A percentile compares a stretch with the other conserved stretches of the same genome.
phyloP scores from a whole-genome alignment of 2,329 filamentous ascomycete genomes.

The Nemania serpens region DNA sequence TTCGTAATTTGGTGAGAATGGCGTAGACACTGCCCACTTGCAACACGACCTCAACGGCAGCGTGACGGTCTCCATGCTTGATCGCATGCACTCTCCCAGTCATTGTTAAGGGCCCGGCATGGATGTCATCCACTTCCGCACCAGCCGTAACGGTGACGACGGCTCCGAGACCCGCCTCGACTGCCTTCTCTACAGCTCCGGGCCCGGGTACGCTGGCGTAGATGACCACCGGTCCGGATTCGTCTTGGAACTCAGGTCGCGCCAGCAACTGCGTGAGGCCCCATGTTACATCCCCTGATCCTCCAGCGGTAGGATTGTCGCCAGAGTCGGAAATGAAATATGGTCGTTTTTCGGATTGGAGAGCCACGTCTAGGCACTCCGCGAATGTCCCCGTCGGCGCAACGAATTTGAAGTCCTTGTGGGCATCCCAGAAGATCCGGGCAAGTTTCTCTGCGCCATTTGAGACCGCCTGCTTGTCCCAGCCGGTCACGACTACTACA shows the following conservation, averaged over 20 bases:
- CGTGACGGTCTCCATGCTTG: constrained; percentile 55
- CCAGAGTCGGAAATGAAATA: constrained; percentile 62
- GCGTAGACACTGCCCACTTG: constrained; percentile 55
- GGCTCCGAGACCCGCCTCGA: constrained; percentile 51
- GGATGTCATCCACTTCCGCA: constrained; percentile 53
- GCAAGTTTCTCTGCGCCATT: constrained; percentile 52
- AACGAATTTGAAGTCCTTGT: constrained; percentile 55
- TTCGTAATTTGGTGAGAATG: constrained; percentile 57
- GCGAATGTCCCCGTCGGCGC: constrained; percentile 54
- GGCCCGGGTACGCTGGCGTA: constrained; percentile 58
- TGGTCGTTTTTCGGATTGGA: constrained; percentile 47
- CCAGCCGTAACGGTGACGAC: constrained; percentile 57
- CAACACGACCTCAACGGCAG: constrained; percentile 53
- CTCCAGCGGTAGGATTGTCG: constrained; percentile 60
- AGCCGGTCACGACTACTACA: constrained; percentile 56
- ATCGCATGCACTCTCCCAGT: constrained; percentile 56
- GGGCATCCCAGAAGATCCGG: constrained; percentile 52
- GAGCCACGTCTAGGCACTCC: constrained; percentile 52
- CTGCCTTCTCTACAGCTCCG: constrained; percentile 47
- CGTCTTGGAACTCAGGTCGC: constrained; percentile 49
- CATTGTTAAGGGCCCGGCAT: constrained; percentile 54
- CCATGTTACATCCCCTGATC: constrained; percentile 59
- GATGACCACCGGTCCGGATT: constrained; percentile 49
- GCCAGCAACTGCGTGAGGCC: constrained; percentile 51
- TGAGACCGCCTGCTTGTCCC: constrained; percentile 47